These are phyloP conservation scores for Cercospora beticola DNA, from an alignment of 2,329 filamentous ascomycete genomes.

Conservation along the genomic window DNA sequence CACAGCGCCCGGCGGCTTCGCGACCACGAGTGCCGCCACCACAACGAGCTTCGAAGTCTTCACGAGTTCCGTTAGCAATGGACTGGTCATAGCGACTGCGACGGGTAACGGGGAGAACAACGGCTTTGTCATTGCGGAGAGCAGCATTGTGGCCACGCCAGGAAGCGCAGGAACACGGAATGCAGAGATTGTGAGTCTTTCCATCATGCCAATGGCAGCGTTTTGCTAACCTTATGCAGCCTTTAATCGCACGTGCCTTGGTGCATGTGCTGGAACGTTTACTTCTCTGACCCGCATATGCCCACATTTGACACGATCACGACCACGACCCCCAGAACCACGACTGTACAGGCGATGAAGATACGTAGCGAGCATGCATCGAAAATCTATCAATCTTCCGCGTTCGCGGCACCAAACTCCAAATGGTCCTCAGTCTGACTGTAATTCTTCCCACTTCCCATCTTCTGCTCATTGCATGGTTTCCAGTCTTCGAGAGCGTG, in stretches of 20 bases:
- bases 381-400: slow-evolving; percentile 21
- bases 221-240: slow-evolving; percentile 29
- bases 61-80: slow-evolving; percentile 28
- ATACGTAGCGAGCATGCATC: slow-evolving; percentile 12
- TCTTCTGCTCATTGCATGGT: not conserved
- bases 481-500: not conserved
- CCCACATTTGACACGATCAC: slow-evolving; percentile 1
- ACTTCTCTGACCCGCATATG: slow-evolving; percentile 20
- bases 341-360: slow-evolving; percentile 21
- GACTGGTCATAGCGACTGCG: slow-evolving; percentile 29
- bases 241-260: slow-evolving; percentile 29
- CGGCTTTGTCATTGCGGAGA: slow-evolving; percentile 36
- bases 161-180: slow-evolving; percentile 29
- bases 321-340: not conserved
- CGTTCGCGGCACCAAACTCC: not conserved
- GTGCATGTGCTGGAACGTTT: slow-evolving; percentile 31
- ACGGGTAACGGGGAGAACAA: slow-evolving; percentile 18
- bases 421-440: not conserved
- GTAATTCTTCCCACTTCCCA: not conserved
- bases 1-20: slow-evolving; percentile 21
- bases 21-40: slow-evolving; percentile 26
- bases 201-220: not conserved
- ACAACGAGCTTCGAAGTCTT: slow-evolving; percentile 26
- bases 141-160: slow-evolving; percentile 38
- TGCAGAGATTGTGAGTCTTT: slow-evolving; percentile 35